phyloP scores from a whole-genome alignment of 1,284 basidiomycete genomes.

The Schizophyllum commune region DNA sequence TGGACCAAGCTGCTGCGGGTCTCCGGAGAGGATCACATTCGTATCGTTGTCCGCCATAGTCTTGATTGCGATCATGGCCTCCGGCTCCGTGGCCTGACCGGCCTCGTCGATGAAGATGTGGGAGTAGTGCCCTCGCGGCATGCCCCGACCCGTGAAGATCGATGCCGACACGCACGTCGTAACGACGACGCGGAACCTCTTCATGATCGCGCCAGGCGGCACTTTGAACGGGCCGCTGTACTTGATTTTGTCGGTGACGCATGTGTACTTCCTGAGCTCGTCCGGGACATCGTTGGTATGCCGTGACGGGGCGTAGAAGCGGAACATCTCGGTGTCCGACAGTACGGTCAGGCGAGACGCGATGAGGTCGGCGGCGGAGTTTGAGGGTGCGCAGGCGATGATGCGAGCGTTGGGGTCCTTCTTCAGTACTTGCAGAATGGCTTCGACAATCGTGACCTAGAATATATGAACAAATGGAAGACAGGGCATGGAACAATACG shows the following conservation, averaged over 20 bases:
- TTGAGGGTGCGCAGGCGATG: conserved; percentile 56
- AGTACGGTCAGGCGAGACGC: conserved; percentile 35
- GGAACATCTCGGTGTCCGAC: conserved; percentile 37
- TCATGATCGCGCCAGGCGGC: conserved; percentile 31
- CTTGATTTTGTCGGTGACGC: conserved; percentile 16
- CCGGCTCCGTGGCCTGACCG: conserved; percentile 55
- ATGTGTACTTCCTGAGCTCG: conserved; percentile 31
- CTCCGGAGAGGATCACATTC: conserved; percentile 50
- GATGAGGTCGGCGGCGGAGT: conserved; percentile 53
- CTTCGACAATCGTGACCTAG: conserved; percentile 50
- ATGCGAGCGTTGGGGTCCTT: conserved; percentile 35
- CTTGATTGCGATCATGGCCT: conserved; percentile 46
- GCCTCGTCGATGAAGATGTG: conserved; percentile 63
- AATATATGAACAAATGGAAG: not conserved
- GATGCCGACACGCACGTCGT: conserved; percentile 53
- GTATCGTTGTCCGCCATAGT: conserved; percentile 40
- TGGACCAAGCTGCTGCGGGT: conserved; percentile 54
- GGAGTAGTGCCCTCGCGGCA: conserved; percentile 46
- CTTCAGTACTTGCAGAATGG: conserved; percentile 46
- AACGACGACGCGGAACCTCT: conserved; percentile 44
- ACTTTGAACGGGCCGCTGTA: conserved; percentile 35
- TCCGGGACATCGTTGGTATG: conserved; percentile 32
- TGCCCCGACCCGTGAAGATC: conserved; percentile 43
- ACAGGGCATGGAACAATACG: too few species aligned
- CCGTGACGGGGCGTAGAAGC: conserved; percentile 56